phyloP scores from a whole-genome alignment of 2,329 filamentous ascomycete species.

The Phialophora chinensis region DNA sequence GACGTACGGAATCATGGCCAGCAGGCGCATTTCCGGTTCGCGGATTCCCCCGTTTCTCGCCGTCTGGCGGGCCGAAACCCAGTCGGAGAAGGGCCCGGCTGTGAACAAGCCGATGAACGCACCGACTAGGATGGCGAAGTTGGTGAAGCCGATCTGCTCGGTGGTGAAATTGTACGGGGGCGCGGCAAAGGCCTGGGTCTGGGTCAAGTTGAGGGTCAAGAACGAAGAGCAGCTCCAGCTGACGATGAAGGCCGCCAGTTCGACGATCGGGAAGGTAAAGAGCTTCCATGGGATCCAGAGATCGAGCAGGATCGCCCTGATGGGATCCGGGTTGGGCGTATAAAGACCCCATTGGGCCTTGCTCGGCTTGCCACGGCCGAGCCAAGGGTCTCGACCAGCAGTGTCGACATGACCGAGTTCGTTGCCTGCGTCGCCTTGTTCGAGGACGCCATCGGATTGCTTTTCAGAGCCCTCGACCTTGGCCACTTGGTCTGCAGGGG shows the following conservation, averaged over 20 bases:
- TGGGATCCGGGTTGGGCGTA: slow-evolving; percentile 54
- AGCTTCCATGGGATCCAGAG: slow-evolving; percentile 69
- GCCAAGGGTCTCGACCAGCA: slow-evolving; percentile 58
- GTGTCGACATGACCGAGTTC: slow-evolving; percentile 34
- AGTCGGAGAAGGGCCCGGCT: slow-evolving; percentile 63
- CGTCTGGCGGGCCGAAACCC: slow-evolving; percentile 62
- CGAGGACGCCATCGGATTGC: slow-evolving; percentile 23
- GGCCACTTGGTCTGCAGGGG: slow-evolving; percentile 13
- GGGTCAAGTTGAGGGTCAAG: slow-evolving; percentile 67
- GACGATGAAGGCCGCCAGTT: slow-evolving; percentile 67
- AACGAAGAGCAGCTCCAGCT: slow-evolving; percentile 65
- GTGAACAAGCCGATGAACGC: slow-evolving; percentile 61
- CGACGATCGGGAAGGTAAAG: slow-evolving; percentile 66
- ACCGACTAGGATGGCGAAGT: slow-evolving; percentile 63
- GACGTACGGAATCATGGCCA: slow-evolving; percentile 63
- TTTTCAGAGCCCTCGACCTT: slow-evolving; percentile 9
- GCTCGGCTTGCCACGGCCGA: slow-evolving; percentile 62
- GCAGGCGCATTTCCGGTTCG: slow-evolving; percentile 65
- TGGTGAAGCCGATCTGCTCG: slow-evolving; percentile 61
- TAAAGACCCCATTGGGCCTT: slow-evolving; percentile 63
- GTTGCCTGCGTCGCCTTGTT: slow-evolving; percentile 3
- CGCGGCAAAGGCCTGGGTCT: slow-evolving; percentile 59
- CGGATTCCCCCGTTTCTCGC: slow-evolving; percentile 60
- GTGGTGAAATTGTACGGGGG: slow-evolving; percentile 62
- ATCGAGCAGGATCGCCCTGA: slow-evolving; percentile 56